A percentile compares a stretch with the other conserved stretches of the same genome.
phyloP scores from a whole-genome alignment of 345 rosid genomes.

The Salix udensis region DNA sequence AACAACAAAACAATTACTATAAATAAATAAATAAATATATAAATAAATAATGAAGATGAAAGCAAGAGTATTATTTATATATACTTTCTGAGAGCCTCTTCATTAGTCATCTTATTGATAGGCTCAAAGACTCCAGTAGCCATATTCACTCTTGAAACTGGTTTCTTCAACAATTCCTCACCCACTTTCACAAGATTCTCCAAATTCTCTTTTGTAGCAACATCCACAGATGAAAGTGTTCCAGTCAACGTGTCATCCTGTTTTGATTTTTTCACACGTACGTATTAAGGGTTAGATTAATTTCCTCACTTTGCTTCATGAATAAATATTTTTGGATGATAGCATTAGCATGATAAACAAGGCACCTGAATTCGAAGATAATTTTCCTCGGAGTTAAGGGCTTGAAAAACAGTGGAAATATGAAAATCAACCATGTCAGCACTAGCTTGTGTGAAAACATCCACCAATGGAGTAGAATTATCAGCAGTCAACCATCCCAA shows the following conservation, averaged over 20 bases:
- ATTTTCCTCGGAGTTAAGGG: no score
- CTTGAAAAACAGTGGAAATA: no score
- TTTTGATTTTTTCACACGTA: no score
- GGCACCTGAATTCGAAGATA: no score
- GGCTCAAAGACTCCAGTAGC: slow-evolving; percentile 45
- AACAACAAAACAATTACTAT: background rate
- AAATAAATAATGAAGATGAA: background rate
- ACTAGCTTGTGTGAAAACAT: no score
- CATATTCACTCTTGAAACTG: slow-evolving; percentile 44
- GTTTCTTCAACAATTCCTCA: slow-evolving; percentile 34
- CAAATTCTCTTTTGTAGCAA: slow-evolving; percentile 41
- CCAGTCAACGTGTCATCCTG: slow-evolving; percentile 44
- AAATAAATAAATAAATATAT: background rate
- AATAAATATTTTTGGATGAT: no score
- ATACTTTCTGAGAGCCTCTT: slow-evolving; percentile 54
- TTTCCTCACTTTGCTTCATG: no score
- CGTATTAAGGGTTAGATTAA: no score
- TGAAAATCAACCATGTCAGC: no score
- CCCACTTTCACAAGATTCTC: slow-evolving; percentile 25
- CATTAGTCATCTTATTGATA: slow-evolving; percentile 33
- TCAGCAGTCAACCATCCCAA: no score
- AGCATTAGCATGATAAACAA: slow-evolving; percentile 22
- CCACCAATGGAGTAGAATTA: no score
- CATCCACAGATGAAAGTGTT: slow-evolving; percentile 47
- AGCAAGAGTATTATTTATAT: background rate